Evolutionary conservation across 495 filamentous ascomycete genomes (phyloP), one percentile per base, ranked within the genome.

Genomic region (Xylaria curta): DNA sequence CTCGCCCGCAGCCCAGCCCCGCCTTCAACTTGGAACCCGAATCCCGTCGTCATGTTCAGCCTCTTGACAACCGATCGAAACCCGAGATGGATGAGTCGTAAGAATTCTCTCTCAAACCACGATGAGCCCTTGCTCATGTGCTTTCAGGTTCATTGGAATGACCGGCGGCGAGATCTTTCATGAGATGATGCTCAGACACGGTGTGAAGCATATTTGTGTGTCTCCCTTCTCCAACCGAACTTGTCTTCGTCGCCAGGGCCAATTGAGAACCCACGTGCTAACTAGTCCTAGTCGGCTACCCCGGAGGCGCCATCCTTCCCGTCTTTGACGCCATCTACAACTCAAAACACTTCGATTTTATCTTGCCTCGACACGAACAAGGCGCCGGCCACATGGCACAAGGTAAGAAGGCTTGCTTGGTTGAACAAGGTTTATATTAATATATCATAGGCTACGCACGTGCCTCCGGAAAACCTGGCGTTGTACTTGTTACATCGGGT

Each of bases 111-210:
- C 53, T 31, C 53, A 56, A 56, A 56, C 53, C 24, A 56, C 53
- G 17, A 56, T 56, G 53, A 56, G 53, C 53, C 53, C 53, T 56
- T 56, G 53, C 53, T 56, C 53, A 56, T 31, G 53, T 56, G 53
- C 53, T 56, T 56, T 31, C 53, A 56, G n/a, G n/a, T 21, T 49
- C 46, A 6, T 49, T 79, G 97, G 97, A 42, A 93, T 94, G 85
- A 97, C 88, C 62, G 97, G 97, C 80, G 96, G 96, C 78, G 91
- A 97, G 79, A 98, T 99, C 72, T 97, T 99, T 85, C 94, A 99
- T 77, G 95, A 99, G 83, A 98, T 99, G 96, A 97, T 99, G 94
- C 87, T 94, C 51, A 86, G 96, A 77, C 94, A 95, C 72, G 89
- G 85, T 72, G 97, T 99, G 38, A 95, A 97, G 85, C 93, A 97